These are phyloP conservation scores for Aphanomyces cochlioides DNA, from an alignment of 352 stramenopile species.

Conservation along the genomic window DNA sequence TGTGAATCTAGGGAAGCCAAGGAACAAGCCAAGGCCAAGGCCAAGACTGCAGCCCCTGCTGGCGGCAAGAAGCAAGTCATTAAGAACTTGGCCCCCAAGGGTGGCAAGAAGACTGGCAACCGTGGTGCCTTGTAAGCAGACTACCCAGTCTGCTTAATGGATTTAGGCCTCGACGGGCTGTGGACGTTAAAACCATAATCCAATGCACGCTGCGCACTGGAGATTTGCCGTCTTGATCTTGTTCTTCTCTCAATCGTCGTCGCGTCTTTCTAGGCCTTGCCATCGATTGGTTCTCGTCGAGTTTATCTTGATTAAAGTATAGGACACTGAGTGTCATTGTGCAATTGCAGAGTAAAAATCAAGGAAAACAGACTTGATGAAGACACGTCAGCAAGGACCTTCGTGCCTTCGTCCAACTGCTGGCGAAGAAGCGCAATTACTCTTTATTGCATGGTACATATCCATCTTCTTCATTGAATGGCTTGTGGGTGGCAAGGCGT, in stretches of 20 bases:
- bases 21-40: constrained; percentile 84
- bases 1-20: constrained; percentile 56
- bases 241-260: not conserved
- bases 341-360: too few species aligned
- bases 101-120: constrained; percentile 86
- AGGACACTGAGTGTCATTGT: not conserved
- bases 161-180: constrained; percentile 23
- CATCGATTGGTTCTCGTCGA: not conserved
- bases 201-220: constrained; percentile 24
- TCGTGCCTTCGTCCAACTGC: too few species aligned
- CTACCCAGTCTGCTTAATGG: not conserved
- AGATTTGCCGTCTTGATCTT: not conserved
- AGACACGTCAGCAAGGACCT: too few species aligned
- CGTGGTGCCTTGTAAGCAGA: constrained; percentile 78
- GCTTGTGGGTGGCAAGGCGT: too few species aligned
- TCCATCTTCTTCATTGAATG: too few species aligned
- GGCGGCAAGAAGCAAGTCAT: constrained; percentile 41
- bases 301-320: constrained; percentile 16
- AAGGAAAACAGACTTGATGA: too few species aligned
- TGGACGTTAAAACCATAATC: constrained; percentile 28
- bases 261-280: not conserved
- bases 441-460: too few species aligned
- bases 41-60: constrained; percentile 52
- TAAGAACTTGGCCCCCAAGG: constrained; percentile 55
- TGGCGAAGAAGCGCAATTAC: too few species aligned